Evolutionary conservation across 2,329 filamentous ascomycete genomes (phyloP), one percentile per base, ranked within the genome.

Genomic region (Pseudogymnoascus sp.): DNA sequence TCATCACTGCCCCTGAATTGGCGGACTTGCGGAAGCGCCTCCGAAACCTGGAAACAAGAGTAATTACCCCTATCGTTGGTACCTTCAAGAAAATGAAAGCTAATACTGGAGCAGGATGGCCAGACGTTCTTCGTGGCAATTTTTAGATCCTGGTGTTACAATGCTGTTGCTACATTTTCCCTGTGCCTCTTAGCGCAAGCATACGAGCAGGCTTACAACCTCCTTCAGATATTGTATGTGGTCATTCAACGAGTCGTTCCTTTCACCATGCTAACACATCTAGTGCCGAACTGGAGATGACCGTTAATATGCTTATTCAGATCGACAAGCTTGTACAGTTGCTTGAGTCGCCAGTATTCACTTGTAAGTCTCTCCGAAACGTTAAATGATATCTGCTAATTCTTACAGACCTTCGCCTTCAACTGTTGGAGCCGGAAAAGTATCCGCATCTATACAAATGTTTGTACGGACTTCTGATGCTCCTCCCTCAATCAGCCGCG

Each of bases 321-420:
- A 97, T 99, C 69, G 95, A 99, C 76, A 99, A 99, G 75, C 83
- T 99, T 14, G 95, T 99, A 11, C 95, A 99, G 75, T 82, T 99
- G 14, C 86, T 99, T 40, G 95, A 99, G 75, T 97, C 93, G 0
- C 95, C 95, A 0, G 95, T 99, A 1, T 99, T 99, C 72, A 99
- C 95, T 57, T 99, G 91, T 96, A 76, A 77, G 86, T 75, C 12
- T n/a, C 29, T n/a, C 18, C 61, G 18, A 16, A 3, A 3, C 21
- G 3, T 5, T 5, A 39, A 12, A 4, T 64, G 14, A 10, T 16
- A 16, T 37, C 42, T 65, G 23, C 69, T 70, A 65, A 72, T 62
- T 59, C 16, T n/a, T 16, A 26, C 66, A 96, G 92, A 97, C 75
- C 86, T 99, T 57, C 90, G 95, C 47, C 86, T 99, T 61, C 95